phyloP scores from a whole-genome alignment of 345 rosid species.

The Eucalyptus camaldulensis region DNA sequence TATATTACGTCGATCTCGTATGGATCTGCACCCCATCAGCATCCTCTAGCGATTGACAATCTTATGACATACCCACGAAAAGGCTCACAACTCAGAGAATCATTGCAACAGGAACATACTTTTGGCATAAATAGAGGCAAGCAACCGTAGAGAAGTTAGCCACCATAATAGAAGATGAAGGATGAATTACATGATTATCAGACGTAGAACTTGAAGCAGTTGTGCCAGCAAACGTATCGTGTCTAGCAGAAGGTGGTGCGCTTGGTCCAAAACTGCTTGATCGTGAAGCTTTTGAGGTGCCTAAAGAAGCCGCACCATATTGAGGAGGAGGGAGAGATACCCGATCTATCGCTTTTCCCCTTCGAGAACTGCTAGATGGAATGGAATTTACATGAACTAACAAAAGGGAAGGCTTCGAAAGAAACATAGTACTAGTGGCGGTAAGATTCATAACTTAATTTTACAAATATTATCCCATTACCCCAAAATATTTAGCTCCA shows the following conservation, averaged over 20 bases:
- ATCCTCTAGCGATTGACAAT: neutral
- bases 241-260: slow-evolving; percentile 27
- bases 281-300: slow-evolving; percentile 17
- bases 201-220: slow-evolving; percentile 29
- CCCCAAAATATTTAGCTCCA: slow-evolving; percentile 39
- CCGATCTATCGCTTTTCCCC: slow-evolving; percentile 30
- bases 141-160: no score
- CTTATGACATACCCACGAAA: neutral
- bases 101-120: neutral
- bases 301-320: slow-evolving; percentile 11
- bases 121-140: neutral
- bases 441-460: neutral
- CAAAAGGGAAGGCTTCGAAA: neutral
- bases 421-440: neutral
- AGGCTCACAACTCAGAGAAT: neutral
- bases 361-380: slow-evolving; percentile 3
- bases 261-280: slow-evolving; percentile 31
- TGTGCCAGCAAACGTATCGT: neutral
- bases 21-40: neutral
- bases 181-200: neutral
- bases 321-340: slow-evolving; percentile 52
- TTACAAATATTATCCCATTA: neutral
- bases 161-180: neutral
- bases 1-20: neutral
- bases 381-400: neutral